These are phyloP conservation scores for Elaeis guineensis DNA, from an alignment of 176 grass and related monocot species.

Conservation along the genomic window DNA sequence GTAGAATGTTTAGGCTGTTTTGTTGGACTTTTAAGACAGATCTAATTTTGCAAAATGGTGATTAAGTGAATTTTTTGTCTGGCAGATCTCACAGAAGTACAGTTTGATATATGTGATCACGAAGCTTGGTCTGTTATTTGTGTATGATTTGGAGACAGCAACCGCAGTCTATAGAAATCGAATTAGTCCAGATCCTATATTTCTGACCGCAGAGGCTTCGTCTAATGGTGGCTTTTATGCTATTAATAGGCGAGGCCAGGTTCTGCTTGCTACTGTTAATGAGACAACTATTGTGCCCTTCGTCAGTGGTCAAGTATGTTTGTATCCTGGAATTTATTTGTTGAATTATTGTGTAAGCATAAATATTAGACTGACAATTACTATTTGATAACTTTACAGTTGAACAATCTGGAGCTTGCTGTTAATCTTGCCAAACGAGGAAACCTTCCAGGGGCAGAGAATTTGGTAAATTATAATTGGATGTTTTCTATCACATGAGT, in stretches of 20 bases:
- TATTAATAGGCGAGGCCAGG: slow-evolving; percentile 92
- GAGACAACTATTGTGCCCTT: slow-evolving; percentile 87
- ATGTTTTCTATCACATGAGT: too few species aligned
- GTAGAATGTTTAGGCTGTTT: slow-evolving; percentile 21
- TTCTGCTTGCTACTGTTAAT: slow-evolving; percentile 93
- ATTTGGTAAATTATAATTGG: slow-evolving; percentile 46
- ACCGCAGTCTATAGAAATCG: slow-evolving; percentile 96
- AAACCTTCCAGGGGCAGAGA: slow-evolving; percentile 97
- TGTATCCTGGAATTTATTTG: too few species aligned
- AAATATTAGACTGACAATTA: too few species aligned
- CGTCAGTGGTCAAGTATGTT: slow-evolving; percentile 75
- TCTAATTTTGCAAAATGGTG: slow-evolving; percentile 5
- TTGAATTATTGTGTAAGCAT: too few species aligned
- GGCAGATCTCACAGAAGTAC: slow-evolving; percentile 95
- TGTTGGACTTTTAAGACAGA: neutral
- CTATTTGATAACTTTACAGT: slow-evolving; percentile 26
- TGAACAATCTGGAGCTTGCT: slow-evolving; percentile 97
- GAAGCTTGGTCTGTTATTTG: slow-evolving; percentile 92
- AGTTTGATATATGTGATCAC: slow-evolving; percentile 91
- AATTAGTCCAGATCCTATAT: slow-evolving; percentile 98
- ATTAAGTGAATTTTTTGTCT: neutral
- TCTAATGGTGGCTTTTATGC: slow-evolving; percentile 90
- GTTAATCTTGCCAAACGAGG: slow-evolving; percentile 99
- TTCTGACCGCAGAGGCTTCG: slow-evolving; percentile 82
- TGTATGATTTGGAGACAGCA: slow-evolving; percentile 94